Conservation (phyloP, 2,329 filamentous ascomycete species). For the Fusarium pseudonygamai region DNA sequence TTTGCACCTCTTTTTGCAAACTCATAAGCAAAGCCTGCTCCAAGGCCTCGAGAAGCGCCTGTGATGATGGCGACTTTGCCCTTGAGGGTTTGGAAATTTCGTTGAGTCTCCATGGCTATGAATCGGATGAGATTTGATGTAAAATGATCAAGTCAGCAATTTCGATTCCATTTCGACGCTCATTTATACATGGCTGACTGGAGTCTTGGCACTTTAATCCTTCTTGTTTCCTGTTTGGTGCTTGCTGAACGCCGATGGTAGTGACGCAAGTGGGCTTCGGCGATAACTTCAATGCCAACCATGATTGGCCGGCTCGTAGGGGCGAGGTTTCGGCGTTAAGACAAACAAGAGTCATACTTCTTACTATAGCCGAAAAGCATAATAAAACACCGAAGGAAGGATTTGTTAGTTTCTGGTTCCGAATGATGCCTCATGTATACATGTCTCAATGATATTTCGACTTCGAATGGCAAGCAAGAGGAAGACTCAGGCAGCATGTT, state of each 20-base stretch:
- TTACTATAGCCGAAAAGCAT: not conserved
- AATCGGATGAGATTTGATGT: too few relatives aligned
- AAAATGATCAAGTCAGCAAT: not conserved
- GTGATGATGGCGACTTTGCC: slow-evolving; percentile 27
- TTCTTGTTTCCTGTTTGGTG: not conserved
- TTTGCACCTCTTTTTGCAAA: slow-evolving; percentile 25
- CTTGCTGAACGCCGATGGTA: not conserved
- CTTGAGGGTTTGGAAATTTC: slow-evolving; percentile 16
- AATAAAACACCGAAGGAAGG: not conserved
- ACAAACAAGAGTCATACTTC: not conserved
- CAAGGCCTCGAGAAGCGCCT: slow-evolving; percentile 26
- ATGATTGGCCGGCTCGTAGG: not conserved
- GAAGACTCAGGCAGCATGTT: too few relatives aligned
- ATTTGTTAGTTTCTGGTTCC: fast-evolving
- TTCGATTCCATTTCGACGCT: fast-evolving
- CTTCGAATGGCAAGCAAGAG: not conserved
- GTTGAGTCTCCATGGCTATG: not conserved
- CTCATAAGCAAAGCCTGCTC: slow-evolving; percentile 21
- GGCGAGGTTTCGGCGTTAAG: slow-evolving; percentile 10
- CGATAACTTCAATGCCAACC: not conserved
- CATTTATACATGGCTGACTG: not conserved
- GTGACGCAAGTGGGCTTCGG: slow-evolving; percentile 16
- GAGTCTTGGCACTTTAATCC: not conserved
- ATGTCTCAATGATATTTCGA: not conserved
- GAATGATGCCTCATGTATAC: fast-evolving